These are phyloP conservation scores for Trichophyton verrucosum DNA, from an alignment of 2,329 filamentous ascomycete species.

Conservation along the genomic window DNA sequence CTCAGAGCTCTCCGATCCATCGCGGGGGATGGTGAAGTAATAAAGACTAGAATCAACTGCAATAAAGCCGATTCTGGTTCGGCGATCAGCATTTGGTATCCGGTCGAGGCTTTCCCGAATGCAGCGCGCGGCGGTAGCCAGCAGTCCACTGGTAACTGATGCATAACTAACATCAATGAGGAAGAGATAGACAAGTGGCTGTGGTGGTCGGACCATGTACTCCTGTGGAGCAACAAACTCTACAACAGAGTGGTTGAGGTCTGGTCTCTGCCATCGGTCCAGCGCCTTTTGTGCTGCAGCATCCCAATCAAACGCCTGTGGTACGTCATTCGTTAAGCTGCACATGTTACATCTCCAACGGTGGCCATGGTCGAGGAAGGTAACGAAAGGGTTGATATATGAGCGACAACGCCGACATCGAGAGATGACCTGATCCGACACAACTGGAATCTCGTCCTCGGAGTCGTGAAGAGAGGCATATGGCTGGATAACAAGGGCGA, in stretches of 20 bases:
- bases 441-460: constrained; percentile 80
- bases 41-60: constrained; percentile 89
- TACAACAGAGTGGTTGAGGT: constrained; percentile 91
- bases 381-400: constrained; percentile 96
- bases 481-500: constrained; percentile 90
- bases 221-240: constrained; percentile 97
- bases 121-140: constrained; percentile 83
- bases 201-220: constrained; percentile 96
- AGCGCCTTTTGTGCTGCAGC: constrained; percentile 78
- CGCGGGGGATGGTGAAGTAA: constrained; percentile 89
- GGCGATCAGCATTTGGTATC: constrained; percentile 93
- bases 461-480: constrained; percentile 87
- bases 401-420: constrained; percentile 89
- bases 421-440: constrained; percentile 94
- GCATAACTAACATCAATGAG: constrained; percentile 89
- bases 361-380: constrained; percentile 92
- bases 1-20: constrained; percentile 71
- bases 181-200: constrained; percentile 91
- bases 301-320: constrained; percentile 99
- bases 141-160: constrained; percentile 74
- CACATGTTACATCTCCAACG: constrained; percentile 99
- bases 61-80: constrained; percentile 87
- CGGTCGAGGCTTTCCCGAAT: constrained; percentile 90
- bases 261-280: constrained; percentile 81
- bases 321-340: constrained; percentile 94